phyloP scores from a whole-genome alignment of 2,329 filamentous ascomycete genomes.

The Clonostachys byssicola region DNA sequence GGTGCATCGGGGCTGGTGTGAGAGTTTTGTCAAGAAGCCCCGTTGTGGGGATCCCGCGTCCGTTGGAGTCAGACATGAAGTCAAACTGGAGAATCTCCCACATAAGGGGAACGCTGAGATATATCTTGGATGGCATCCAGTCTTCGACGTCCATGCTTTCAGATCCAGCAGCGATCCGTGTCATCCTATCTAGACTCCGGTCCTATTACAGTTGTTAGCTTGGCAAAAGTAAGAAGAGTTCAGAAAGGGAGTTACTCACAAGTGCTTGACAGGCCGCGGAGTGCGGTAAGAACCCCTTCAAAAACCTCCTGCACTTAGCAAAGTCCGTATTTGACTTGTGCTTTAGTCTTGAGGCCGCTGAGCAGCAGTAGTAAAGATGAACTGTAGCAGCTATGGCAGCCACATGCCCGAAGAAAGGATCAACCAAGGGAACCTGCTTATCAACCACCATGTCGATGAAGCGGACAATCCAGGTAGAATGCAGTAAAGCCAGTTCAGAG shows the following conservation, averaged over 20 bases:
- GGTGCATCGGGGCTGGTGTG: conserved; percentile 17
- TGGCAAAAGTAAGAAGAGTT: not conserved
- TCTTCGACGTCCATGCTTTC: conserved; percentile 42
- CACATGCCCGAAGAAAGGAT: conserved; percentile 47
- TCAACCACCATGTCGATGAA: conserved; percentile 50
- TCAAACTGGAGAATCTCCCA: conserved; percentile 47
- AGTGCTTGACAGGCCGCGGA: conserved; percentile 39
- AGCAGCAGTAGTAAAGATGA: conserved; percentile 49
- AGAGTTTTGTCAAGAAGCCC: conserved; percentile 38
- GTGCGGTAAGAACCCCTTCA: conserved; percentile 40
- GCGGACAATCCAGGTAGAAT: conserved; percentile 48
- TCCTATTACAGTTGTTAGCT: conserved; percentile 24
- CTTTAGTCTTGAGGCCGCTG: conserved; percentile 39
- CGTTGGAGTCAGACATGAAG: conserved; percentile 23
- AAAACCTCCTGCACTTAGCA: conserved; percentile 42
- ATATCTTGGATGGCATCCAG: conserved; percentile 47
- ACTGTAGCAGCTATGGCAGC: conserved; percentile 48
- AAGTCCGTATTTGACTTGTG: conserved; percentile 48
- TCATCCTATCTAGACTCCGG: conserved; percentile 41
- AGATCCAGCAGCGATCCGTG: conserved; percentile 40
- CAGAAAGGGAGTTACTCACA: conserved; percentile 20
- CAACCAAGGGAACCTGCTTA: conserved; percentile 40
- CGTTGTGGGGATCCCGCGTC: conserved; percentile 22
- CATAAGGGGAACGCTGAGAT: conserved; percentile 47
- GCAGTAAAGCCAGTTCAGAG: conserved; percentile 43